Evolutionary conservation across 192 early-diverging fungal species (phyloP).

Genomic region (Rhizoclosmatium globosum): DNA sequence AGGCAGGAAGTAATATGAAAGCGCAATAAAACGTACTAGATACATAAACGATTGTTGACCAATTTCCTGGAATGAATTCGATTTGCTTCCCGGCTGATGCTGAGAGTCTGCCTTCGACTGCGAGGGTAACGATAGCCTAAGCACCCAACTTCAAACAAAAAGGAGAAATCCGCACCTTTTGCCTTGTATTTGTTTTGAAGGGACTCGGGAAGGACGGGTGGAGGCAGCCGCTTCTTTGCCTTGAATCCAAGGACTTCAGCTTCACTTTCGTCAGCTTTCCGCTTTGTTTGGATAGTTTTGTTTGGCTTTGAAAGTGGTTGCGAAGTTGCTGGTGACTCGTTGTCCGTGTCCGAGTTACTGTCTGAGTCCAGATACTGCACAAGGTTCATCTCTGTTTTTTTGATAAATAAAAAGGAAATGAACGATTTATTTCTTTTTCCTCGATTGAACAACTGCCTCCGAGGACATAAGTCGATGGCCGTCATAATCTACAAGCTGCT

Average conservation of each 20-base stretch:
- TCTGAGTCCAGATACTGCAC: neutral
- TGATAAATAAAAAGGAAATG: neutral
- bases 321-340: neutral
- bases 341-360: neutral
- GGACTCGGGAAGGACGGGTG: constrained; percentile 15
- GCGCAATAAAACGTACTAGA: neutral
- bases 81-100: neutral
- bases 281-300: no score
- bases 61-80: constrained; percentile 32
- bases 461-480: neutral
- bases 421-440: constrained; percentile 2
- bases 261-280: neutral
- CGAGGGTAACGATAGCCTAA: no score
- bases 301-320: neutral
- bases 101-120: constrained; percentile 3
- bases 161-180: neutral
- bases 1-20: no score
- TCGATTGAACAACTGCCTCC: neutral
- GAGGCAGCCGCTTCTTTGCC: constrained; percentile 18
- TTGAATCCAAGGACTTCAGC: neutral
- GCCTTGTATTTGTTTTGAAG: constrained; percentile 15
- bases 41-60: constrained; percentile 21
- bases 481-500: constrained; percentile 45
- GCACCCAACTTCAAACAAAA: no score
- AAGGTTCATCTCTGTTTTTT: neutral